A percentile compares a stretch with the other conserved stretches of the same genome.
Conservation (phyloP, 805 yeast species). For the Myxozyma melibiosi region DNA sequence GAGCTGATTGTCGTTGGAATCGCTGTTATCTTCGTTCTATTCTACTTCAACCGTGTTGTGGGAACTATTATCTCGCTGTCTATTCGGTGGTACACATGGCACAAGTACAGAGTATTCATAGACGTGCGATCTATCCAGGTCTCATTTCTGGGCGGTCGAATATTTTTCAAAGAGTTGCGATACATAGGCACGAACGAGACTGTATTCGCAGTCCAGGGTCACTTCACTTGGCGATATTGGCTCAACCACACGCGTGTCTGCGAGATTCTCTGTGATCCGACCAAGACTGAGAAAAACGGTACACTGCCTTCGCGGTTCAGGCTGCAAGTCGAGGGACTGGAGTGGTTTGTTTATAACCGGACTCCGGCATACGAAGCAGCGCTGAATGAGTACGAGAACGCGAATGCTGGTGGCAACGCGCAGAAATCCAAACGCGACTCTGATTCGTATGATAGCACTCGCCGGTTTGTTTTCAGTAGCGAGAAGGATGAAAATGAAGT, state of each 20-base stretch:
- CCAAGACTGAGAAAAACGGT: constrained; percentile 42
- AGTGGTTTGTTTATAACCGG: constrained; percentile 80
- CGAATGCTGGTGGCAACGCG: neutral
- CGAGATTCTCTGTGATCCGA: constrained; percentile 32
- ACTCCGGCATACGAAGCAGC: constrained; percentile 73
- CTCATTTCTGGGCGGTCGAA: constrained; percentile 79
- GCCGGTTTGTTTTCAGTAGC: neutral
- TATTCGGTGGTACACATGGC: constrained; percentile 65
- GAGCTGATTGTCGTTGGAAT: constrained; percentile 77
- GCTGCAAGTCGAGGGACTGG: constrained; percentile 72
- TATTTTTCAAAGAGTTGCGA: constrained; percentile 74
- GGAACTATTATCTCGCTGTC: constrained; percentile 61
- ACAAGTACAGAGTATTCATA: constrained; percentile 56
- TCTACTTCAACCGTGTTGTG: constrained; percentile 72
- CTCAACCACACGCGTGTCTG: constrained; percentile 47
- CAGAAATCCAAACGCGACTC: neutral
- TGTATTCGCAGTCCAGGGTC: constrained; percentile 67
- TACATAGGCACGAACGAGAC: constrained; percentile 75
- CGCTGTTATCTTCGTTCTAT: constrained; percentile 63
- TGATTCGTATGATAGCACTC: neutral
- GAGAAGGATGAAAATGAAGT: neutral
- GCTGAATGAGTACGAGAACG: constrained; percentile 44
- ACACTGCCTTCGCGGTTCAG: constrained; percentile 59
- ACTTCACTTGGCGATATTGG: constrained; percentile 93
- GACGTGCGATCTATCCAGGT: constrained; percentile 73